Evolutionary conservation across 2,329 filamentous ascomycete species (phyloP).

Genomic region (Lasiodiplodia gonubiensis): DNA sequence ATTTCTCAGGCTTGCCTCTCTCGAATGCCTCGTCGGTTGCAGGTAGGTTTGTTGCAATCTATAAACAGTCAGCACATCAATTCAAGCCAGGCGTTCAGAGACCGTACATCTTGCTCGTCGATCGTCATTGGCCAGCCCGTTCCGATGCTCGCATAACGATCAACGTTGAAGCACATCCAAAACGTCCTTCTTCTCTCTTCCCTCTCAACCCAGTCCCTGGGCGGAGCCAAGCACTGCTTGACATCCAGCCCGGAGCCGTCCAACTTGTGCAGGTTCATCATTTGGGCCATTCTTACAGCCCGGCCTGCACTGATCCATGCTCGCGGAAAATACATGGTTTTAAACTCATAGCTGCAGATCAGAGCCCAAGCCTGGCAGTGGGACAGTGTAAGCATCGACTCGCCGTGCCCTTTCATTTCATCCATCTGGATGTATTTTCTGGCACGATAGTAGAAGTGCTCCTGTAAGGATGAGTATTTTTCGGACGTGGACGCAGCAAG

Average conservation of each 20-base stretch:
- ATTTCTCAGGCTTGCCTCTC: slow-evolving; percentile 75
- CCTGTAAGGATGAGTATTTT: slow-evolving; percentile 78
- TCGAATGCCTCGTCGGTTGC: slow-evolving; percentile 84
- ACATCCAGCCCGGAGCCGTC: slow-evolving; percentile 85
- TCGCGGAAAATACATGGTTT: slow-evolving; percentile 94
- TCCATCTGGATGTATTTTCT: slow-evolving; percentile 90
- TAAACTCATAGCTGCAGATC: slow-evolving; percentile 87
- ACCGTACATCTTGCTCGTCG: slow-evolving; percentile 79
- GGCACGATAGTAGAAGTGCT: slow-evolving; percentile 87
- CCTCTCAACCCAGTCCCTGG: slow-evolving; percentile 90
- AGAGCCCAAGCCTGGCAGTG: slow-evolving; percentile 87
- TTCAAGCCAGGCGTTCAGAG: background rate
- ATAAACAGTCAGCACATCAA: background rate
- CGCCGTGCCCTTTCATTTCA: slow-evolving; percentile 90
- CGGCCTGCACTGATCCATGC: slow-evolving; percentile 93
- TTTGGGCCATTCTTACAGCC: slow-evolving; percentile 79
- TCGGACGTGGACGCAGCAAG: slow-evolving; percentile 84
- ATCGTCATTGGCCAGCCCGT: slow-evolving; percentile 97
- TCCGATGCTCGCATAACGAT: slow-evolving; percentile 92
- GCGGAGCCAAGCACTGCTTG: slow-evolving; percentile 85
- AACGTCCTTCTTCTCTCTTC: slow-evolving; percentile 93
- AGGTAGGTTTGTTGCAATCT: slow-evolving; percentile 84
- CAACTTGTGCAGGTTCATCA: slow-evolving; percentile 90
- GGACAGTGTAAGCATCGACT: slow-evolving; percentile 82
- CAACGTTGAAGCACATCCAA: slow-evolving; percentile 90